Evolutionary conservation across 192 early-diverging fungal genomes (phyloP).

Genomic region (Paraglomus brasilianum): DNA sequence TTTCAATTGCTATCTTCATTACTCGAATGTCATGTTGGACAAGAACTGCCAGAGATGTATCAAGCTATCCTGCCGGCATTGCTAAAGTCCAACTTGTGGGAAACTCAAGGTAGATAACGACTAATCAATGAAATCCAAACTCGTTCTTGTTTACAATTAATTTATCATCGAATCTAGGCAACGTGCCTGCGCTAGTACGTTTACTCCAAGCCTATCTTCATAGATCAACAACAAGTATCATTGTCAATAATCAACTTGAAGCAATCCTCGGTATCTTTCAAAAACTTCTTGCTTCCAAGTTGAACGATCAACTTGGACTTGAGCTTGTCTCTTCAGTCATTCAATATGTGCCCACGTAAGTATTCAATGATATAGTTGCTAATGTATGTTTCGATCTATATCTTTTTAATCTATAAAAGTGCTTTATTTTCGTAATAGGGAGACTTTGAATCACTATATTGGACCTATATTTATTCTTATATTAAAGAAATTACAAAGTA

Average conservation of each 20-base stretch:
- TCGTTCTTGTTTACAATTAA: background rate
- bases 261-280: constrained; percentile 93
- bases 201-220: constrained; percentile 85
- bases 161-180: constrained; percentile 49
- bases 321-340: constrained; percentile 77
- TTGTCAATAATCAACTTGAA: constrained; percentile 68
- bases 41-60: constrained; percentile 71
- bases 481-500: constrained; percentile 49
- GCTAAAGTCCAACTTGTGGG: constrained; percentile 86
- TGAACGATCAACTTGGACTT: constrained; percentile 86
- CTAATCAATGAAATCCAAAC: background rate
- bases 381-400: constrained; percentile 39
- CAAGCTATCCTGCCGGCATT: constrained; percentile 70
- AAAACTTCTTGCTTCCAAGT: constrained; percentile 80
- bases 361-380: constrained; percentile 44
- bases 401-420: constrained; percentile 30
- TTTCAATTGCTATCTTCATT: constrained; percentile 95
- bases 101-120: constrained; percentile 58
- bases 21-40: constrained; percentile 67
- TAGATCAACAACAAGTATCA: constrained; percentile 68
- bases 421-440: constrained; percentile 39
- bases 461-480: constrained; percentile 46
- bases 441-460: constrained; percentile 48
- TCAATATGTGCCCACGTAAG: constrained; percentile 68
- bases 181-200: constrained; percentile 91